Evolutionary conservation across 208 protist species (phyloP), one percentile per base, ranked within the genome.

Genomic region (Kentomonas sorsogonicus): DNA sequence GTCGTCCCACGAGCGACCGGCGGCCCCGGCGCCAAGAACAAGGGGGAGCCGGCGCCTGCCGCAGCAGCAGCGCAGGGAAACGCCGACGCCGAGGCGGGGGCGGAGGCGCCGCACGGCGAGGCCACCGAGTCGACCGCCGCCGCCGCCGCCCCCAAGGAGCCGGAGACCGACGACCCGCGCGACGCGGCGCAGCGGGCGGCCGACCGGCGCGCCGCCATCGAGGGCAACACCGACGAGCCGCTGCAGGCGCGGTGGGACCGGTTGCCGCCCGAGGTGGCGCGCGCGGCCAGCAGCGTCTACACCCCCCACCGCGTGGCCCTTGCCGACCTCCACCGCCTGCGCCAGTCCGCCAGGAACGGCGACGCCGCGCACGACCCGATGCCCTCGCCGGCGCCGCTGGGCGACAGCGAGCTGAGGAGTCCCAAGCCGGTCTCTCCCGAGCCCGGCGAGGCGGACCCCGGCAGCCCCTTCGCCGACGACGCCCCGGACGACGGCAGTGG

Each of bases 181-280:
- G n/a, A 45, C n/a, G n/a, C n/a, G n/a, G n/a, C n/a, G n/a, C n/a
- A n/a, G 15, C 23, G 31, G 45, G 25, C 23, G 31, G 23, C 45
- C 25, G 10, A 18, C 11, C 20, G 51, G 44, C 10, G 51, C 40
- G 51, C 51, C 51, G 15, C 10, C 44, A 2, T 45, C 51, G n/a
- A 44, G 11, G 11, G 40, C n/a, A n/a, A 9, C 46, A 20, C 26
- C 38, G 27, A 47, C 20, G 58, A 63, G 58, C 58, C 58, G 13
- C 41, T 63, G 6, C 23, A 29, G 29, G 15, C 51, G 23, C 60
- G 60, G n/a, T 66, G 60, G 60, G 60, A 66, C 20, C 45, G 51
- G 25, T 36, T 66, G 33, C 20, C 18, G 10, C 11, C 36, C n/a
- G 45, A 53, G 6, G 30, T 36, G 3, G 56, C 33, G 31, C 33